Conservation (phyloP, 495 filamentous ascomycete species). For the Aspergillus funiculosus region DNA sequence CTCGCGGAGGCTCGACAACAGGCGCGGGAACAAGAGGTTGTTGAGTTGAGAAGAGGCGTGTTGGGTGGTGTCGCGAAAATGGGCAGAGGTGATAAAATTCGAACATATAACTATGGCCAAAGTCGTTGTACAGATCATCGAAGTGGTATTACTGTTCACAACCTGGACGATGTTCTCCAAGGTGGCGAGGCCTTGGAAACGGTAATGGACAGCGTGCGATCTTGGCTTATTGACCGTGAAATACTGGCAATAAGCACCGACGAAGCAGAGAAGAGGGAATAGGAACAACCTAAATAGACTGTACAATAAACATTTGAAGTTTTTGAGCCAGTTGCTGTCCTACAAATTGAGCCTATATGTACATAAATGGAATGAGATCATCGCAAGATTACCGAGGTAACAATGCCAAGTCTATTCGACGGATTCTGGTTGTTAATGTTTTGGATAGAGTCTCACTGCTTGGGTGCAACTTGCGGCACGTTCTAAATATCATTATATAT, state of each 20-base stretch:
- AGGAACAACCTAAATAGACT: conserved; percentile 17
- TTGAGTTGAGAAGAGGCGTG: conserved; percentile 63
- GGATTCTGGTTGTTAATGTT: no score
- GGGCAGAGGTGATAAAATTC: conserved; percentile 85
- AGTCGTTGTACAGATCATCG: conserved; percentile 92
- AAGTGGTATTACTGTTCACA: conserved; percentile 73
- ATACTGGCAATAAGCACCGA: conserved; percentile 59
- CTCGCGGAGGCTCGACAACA: conserved; percentile 76
- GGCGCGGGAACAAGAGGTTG: conserved; percentile 76
- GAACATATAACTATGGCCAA: conserved; percentile 94
- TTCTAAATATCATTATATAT: conserved; percentile 59
- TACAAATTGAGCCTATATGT: not conserved
- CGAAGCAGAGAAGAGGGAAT: conserved; percentile 30
- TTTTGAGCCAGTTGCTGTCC: not conserved
- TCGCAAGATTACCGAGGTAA: no score
- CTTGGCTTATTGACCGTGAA: conserved; percentile 74
- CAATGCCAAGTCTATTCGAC: no score
- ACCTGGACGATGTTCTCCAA: conserved; percentile 72
- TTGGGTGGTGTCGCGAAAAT: conserved; percentile 71
- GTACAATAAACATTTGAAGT: conserved; percentile 18
- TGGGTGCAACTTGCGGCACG: not conserved
- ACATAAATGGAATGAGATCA: no score
- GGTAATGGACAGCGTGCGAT: conserved; percentile 73
- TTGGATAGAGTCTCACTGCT: no score
- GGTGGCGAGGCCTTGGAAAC: conserved; percentile 66